Percentiles rank a stretch among this genome's conserved stretches.
These are phyloP conservation scores for Pseudogymnoascus sp. DNA, from an alignment of 2,329 filamentous ascomycete species.

Conservation along the genomic window DNA sequence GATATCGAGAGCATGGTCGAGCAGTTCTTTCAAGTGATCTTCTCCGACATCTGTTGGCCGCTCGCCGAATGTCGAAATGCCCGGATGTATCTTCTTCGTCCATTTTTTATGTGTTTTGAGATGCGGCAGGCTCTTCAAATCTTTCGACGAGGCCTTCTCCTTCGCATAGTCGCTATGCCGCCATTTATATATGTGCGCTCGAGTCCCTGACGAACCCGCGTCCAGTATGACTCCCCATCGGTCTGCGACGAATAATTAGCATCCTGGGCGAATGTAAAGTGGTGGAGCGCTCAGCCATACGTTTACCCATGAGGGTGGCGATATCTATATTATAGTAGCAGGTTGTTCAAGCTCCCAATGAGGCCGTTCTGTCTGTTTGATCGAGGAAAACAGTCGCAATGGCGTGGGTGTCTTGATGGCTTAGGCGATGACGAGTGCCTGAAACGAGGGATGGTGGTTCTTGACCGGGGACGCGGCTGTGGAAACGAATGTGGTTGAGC, in stretches of 20 bases:
- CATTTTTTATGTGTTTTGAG: conserved; percentile 77
- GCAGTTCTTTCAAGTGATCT: conserved; percentile 69
- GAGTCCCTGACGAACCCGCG: conserved; percentile 93
- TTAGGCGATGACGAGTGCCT: conserved; percentile 2
- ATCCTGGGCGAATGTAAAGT: neutral
- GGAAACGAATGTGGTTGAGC: conserved; percentile 6
- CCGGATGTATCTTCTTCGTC: conserved; percentile 91
- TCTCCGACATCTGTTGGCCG: conserved; percentile 67
- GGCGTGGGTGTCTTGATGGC: neutral
- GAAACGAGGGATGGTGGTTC: neutral
- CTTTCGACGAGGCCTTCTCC: conserved; percentile 47
- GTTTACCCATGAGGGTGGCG: conserved; percentile 8
- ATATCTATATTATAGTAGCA: neutral
- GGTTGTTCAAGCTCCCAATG: neutral
- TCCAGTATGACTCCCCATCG: conserved; percentile 93
- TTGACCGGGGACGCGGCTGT: neutral
- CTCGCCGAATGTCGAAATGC: conserved; percentile 81
- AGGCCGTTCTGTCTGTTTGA: neutral
- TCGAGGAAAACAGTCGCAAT: neutral
- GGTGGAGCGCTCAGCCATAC: neutral
- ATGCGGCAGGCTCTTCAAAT: conserved; percentile 63
- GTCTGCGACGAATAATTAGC: conserved; percentile 31
- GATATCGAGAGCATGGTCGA: conserved; percentile 71
- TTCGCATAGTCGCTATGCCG: conserved; percentile 63
- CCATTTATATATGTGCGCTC: conserved; percentile 92